Percentiles rank a stretch among this genome's conserved stretches.
These are phyloP conservation scores for Nakaseomyces bracarensis DNA, from an alignment of 1,139 yeast genomes.

Conservation along the genomic window DNA sequence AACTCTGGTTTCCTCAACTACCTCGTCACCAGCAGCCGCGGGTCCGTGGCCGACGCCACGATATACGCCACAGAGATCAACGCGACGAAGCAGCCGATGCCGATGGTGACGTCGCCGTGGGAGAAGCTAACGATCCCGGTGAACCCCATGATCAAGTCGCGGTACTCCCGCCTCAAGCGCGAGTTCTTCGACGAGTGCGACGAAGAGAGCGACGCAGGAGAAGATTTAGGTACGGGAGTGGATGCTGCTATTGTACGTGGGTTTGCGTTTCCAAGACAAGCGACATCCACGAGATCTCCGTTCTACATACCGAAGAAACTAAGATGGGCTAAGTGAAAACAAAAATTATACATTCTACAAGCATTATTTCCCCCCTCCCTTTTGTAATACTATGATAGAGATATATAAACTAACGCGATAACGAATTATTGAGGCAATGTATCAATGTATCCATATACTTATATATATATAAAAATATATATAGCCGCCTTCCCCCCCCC, in stretches of 20 bases:
- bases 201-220: conserved; percentile 9
- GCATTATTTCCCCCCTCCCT: no score
- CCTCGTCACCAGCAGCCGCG: conserved; percentile 61
- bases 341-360: background rate
- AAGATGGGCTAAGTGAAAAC: background rate
- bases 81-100: conserved; percentile 47
- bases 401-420: no score
- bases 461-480: no score
- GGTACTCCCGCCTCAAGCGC: conserved; percentile 29
- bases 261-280: conserved; percentile 3
- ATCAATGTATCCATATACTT: no score
- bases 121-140: conserved; percentile 66
- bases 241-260: conserved; percentile 52
- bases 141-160: conserved; percentile 31
- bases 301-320: background rate
- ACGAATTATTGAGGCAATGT: no score
- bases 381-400: background rate
- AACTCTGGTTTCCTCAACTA: conserved; percentile 39
- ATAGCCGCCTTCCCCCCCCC: no score
- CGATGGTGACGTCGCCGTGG: conserved; percentile 49
- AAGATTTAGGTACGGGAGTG: conserved; percentile 1
- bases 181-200: conserved; percentile 15
- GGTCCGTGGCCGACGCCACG: conserved; percentile 60
- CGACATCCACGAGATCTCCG: background rate
- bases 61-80: conserved; percentile 69